These are phyloP conservation scores for Helicocarpus griseus DNA, from an alignment of 2,329 filamentous ascomycete genomes.

Conservation along the genomic window DNA sequence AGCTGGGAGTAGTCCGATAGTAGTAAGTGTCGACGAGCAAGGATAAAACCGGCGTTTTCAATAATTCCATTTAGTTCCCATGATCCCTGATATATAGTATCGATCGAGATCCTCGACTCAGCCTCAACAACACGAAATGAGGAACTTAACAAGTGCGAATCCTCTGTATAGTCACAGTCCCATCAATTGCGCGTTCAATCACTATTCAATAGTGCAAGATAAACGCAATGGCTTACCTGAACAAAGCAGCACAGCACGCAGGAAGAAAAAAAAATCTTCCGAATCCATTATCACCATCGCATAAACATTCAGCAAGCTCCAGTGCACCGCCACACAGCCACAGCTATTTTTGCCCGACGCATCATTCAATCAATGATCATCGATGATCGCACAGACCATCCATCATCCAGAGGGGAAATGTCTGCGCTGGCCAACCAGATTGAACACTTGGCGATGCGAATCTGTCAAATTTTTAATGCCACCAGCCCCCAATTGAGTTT, in stretches of 20 bases:
- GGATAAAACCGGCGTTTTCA: no score
- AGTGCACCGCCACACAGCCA: constrained; percentile 1
- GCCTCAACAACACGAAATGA: no score
- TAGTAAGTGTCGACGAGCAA: no score
- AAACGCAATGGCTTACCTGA: neutral
- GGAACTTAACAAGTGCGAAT: no score
- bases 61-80: no score
- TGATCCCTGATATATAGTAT: no score
- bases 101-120: no score
- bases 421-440: neutral
- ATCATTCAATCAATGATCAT: neutral
- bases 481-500: no score
- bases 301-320: neutral
- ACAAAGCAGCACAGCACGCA: neutral
- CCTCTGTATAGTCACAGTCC: no score
- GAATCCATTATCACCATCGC: neutral
- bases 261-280: neutral
- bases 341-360: neutral
- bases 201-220: no score
- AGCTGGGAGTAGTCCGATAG: no score
- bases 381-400: neutral
- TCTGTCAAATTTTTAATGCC: neutral
- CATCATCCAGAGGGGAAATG: neutral
- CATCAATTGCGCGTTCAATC: no score
- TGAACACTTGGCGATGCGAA: neutral